A percentile compares a stretch with the other conserved stretches of the same genome.
These are phyloP conservation scores for Oldenlandia corymbosa DNA, from an alignment of 257 asterid genomes.

Conservation along the genomic window DNA sequence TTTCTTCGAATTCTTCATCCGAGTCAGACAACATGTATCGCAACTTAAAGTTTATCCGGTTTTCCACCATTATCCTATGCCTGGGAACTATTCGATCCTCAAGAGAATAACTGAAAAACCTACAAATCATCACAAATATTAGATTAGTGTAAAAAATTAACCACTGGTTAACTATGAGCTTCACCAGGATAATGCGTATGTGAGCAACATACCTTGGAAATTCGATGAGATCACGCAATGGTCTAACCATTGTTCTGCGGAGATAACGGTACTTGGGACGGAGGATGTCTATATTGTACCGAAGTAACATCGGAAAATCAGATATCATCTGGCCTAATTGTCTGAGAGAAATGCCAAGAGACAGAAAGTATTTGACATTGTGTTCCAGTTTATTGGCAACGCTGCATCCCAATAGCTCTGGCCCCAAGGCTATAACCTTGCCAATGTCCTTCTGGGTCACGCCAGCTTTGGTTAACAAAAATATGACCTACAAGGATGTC, in stretches of 20 bases:
- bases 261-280: conserved; percentile 89
- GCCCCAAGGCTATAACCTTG: conserved; percentile 72
- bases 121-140: conserved; percentile 16
- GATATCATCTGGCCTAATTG: conserved; percentile 71
- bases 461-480: conserved; percentile 82
- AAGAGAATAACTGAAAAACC: conserved; percentile 96
- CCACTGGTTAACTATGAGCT: background rate
- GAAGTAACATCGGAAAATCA: conserved; percentile 79
- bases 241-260: conserved; percentile 79
- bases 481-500: conserved; percentile 47
- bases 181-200: background rate
- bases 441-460: conserved; percentile 64
- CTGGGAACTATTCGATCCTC: conserved; percentile 75
- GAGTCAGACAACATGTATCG: conserved; percentile 64
- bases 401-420: conserved; percentile 91
- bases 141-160: background rate
- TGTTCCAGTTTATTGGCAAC: conserved; percentile 77
- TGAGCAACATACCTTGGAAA: conserved; percentile 67
- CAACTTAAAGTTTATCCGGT: conserved; percentile 71
- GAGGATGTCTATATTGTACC: conserved; percentile 68
- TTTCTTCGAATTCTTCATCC: conserved; percentile 61
- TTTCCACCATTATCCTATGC: conserved; percentile 65
- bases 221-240: conserved; percentile 70
- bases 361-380: conserved; percentile 71
- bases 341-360: conserved; percentile 70